Conservation (phyloP, 176 grass and related monocot genomes). For the Triticum dicoccoides region DNA sequence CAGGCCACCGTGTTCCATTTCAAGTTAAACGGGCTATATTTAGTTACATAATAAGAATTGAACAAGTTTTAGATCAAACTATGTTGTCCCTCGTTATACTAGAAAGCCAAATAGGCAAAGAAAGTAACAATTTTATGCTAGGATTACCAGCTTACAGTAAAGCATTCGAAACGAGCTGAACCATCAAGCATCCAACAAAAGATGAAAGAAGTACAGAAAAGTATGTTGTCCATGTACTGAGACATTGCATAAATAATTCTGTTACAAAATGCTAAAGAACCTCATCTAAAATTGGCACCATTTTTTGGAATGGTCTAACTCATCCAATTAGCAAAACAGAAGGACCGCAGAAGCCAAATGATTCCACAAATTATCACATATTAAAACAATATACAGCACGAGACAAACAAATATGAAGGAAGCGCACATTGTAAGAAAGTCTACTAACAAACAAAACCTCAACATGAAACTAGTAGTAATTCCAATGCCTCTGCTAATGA, state of each 20-base stretch:
- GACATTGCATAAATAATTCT: background rate
- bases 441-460: too few species aligned
- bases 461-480: too few species aligned
- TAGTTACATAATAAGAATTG: background rate
- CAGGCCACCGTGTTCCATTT: background rate
- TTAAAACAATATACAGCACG: too few species aligned
- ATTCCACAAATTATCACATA: too few species aligned
- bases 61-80: background rate
- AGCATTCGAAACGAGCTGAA: background rate
- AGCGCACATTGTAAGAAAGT: too few species aligned
- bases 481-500: too few species aligned
- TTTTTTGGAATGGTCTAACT: background rate
- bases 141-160: background rate
- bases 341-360: background rate
- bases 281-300: background rate
- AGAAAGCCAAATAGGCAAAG: background rate
- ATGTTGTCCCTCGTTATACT: background rate
- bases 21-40: background rate
- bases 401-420: too few species aligned
- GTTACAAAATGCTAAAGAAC: background rate
- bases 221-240: background rate
- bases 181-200: background rate
- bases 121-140: background rate
- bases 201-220: background rate
- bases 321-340: background rate